These are phyloP conservation scores for Neobulgaria alba DNA, from an alignment of 2,329 filamentous ascomycete genomes.

Conservation along the genomic window DNA sequence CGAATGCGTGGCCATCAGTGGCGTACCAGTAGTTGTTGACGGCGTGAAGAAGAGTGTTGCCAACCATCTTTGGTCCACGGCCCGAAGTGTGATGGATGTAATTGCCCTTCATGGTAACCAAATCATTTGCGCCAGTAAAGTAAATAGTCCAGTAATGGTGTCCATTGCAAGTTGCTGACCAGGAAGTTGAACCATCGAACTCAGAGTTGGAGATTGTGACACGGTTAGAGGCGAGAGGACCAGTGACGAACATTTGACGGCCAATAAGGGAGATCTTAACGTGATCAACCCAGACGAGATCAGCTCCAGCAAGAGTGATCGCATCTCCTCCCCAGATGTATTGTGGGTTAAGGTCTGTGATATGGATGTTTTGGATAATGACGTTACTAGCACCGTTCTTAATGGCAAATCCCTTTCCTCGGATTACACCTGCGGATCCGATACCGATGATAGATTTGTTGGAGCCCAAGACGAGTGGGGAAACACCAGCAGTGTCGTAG, in stretches of 20 bases:
- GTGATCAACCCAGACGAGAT: constrained; percentile 32
- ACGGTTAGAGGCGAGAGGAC: constrained; percentile 28
- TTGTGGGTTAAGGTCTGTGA: constrained; percentile 30
- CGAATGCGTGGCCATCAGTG: constrained; percentile 38
- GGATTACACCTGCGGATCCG: constrained; percentile 23
- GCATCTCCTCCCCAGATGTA: constrained; percentile 34
- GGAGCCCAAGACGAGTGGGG: constrained; percentile 20
- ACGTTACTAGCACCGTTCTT: constrained; percentile 20
- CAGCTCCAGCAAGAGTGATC: constrained; percentile 28
- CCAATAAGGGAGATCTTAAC: constrained; percentile 35
- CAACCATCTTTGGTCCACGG: constrained; percentile 35
- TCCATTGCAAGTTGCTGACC: constrained; percentile 36
- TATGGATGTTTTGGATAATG: constrained; percentile 26
- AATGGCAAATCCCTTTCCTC: constrained; percentile 25
- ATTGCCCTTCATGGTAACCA: constrained; percentile 36
- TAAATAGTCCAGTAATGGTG: constrained; percentile 40
- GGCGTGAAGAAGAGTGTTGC: constrained; percentile 32
- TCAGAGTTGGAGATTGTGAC: constrained; percentile 40
- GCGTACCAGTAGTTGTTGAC: constrained; percentile 37
- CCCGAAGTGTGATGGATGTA: constrained; percentile 38
- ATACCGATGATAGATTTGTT: constrained; percentile 26
- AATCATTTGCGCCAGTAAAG: constrained; percentile 33
- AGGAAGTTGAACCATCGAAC: constrained; percentile 35
- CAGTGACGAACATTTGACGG: constrained; percentile 35
- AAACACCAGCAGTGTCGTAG: constrained; percentile 21